phyloP scores from a whole-genome alignment of 2,329 filamentous ascomycete species.

The Aspergillus caelatus region DNA sequence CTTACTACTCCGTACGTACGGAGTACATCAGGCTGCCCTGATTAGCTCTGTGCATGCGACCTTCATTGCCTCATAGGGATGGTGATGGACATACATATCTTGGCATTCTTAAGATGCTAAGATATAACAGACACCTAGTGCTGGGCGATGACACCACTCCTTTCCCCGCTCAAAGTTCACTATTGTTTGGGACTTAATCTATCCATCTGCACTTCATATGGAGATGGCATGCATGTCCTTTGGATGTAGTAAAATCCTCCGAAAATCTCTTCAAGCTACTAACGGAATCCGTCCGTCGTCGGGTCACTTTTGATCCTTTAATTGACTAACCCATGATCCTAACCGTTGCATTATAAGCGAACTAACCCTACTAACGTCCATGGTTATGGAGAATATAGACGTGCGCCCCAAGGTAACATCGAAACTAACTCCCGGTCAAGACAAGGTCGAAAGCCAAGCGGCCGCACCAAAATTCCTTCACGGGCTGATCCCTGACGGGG shows the following conservation, averaged over 20 bases:
- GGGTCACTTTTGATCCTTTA: not conserved
- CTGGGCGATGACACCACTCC: not conserved
- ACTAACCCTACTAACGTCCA: not conserved
- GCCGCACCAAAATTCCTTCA: not conserved
- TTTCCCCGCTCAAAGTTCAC: not conserved
- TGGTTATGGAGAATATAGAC: not conserved
- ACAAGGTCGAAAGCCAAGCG: not conserved
- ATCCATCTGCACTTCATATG: not conserved
- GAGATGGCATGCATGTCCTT: not conserved
- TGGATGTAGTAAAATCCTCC: not conserved
- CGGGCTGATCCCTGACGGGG: not conserved
- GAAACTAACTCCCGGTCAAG: not conserved
- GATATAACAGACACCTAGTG: not conserved
- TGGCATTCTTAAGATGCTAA: not conserved
- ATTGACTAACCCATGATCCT: not conserved
- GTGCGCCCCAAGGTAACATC: not conserved
- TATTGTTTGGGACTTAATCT: not conserved
- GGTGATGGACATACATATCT: not conserved
- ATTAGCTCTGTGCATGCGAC: not conserved
- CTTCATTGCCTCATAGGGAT: conserved; percentile 1
- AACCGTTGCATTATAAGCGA: not conserved
- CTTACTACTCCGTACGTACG: not conserved
- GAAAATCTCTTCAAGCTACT: not conserved
- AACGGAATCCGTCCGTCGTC: not conserved
- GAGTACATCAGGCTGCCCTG: not conserved